Conservation (phyloP, 2,329 filamentous ascomycete genomes). For the Diaporthe vexans region DNA sequence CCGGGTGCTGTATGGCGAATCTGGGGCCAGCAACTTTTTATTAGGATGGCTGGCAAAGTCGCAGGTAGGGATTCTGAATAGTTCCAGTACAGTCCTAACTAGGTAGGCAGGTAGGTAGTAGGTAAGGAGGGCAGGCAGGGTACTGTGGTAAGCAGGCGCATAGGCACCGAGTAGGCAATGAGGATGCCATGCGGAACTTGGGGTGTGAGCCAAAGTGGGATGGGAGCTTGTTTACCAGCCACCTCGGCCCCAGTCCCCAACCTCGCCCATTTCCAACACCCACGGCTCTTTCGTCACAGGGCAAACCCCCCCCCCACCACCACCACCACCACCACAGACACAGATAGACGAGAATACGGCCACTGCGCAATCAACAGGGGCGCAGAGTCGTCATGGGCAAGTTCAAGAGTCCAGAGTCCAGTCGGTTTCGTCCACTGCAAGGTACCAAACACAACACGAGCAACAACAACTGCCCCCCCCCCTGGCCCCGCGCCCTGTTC, state of each 20-base stretch:
- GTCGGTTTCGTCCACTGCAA: neutral
- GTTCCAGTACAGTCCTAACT: neutral
- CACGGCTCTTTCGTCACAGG: slow-evolving; percentile 33
- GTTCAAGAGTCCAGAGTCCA: no score
- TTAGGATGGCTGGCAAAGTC: slow-evolving; percentile 19
- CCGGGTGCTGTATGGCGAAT: neutral
- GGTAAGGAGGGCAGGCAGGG: neutral
- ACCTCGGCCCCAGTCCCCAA: slow-evolving; percentile 34
- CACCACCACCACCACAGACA: neutral
- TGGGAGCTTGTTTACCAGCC: slow-evolving; percentile 35
- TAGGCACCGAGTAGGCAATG: no score
- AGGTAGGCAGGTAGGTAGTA: no score
- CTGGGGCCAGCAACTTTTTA: slow-evolving; percentile 18
- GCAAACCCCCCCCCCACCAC: neutral
- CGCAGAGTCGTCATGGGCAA: no score
- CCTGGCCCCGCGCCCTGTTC: no score
- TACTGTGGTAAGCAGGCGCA: no score
- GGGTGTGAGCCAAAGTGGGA: slow-evolving; percentile 27
- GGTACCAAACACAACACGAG: neutral
- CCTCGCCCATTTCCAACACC: slow-evolving; percentile 34
- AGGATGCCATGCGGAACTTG: slow-evolving; percentile 8
- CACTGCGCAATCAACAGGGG: neutral
- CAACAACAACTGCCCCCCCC: no score
- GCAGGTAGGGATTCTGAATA: slow-evolving; percentile 29
- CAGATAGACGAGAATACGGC: neutral